A percentile compares a stretch with the other conserved stretches of the same genome.
Conservation (phyloP, 495 filamentous ascomycete genomes). For the Penicillium argentinense region DNA sequence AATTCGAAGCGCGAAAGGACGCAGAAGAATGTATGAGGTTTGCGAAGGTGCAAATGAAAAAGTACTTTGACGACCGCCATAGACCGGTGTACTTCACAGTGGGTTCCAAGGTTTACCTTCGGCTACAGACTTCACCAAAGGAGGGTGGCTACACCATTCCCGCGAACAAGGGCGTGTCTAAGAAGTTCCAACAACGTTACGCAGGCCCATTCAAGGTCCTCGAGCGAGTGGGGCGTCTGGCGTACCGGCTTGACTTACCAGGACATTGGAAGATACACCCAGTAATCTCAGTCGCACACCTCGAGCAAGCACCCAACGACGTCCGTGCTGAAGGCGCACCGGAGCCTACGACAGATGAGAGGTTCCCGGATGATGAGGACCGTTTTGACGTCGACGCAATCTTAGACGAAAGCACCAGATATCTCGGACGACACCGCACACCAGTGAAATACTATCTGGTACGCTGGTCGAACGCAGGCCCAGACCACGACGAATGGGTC, state of each 20-base stretch:
- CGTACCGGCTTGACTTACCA: background rate
- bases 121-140: background rate
- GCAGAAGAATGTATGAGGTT: background rate
- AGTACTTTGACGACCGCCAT: background rate
- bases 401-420: no score
- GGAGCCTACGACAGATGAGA: background rate
- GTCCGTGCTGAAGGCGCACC: background rate
- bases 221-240: background rate
- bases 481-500: no score
- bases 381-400: no score
- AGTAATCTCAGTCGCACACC: background rate
- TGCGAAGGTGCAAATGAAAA: no score
- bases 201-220: background rate
- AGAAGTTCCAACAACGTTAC: background rate
- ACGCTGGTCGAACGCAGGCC: no score
- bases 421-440: no score
- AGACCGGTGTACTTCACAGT: background rate
- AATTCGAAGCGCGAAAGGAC: background rate
- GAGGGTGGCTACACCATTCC: background rate
- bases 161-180: background rate
- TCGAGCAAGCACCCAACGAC: background rate
- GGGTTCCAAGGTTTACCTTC: background rate
- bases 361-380: background rate
- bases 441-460: no score
- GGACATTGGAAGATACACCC: background rate